Conservation (phyloP, 805 yeast genomes). For the Ascoidea rubescens region DNA sequence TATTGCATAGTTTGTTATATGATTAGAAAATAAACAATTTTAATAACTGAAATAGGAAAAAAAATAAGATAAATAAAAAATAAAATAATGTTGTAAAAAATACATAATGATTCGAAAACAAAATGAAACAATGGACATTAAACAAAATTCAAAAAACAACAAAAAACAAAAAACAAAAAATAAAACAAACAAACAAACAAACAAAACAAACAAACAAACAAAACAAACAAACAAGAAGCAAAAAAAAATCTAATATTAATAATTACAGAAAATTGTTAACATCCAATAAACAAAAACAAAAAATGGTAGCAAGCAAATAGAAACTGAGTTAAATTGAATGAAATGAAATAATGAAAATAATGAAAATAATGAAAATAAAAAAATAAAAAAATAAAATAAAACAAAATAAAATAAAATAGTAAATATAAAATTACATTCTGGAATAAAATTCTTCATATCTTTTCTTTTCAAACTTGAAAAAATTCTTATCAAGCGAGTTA, state of each 20-base stretch:
- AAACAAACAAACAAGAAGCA: not conserved
- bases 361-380: not conserved
- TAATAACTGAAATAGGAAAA: not conserved
- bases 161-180: not conserved
- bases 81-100: not conserved
- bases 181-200: not conserved
- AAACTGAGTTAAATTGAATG: not conserved
- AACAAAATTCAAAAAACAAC: not conserved
- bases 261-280: not conserved
- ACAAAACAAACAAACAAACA: not conserved
- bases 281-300: not conserved
- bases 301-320: not conserved
- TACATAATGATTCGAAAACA: not conserved
- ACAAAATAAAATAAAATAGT: no score
- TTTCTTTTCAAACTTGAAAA: slow-evolving; percentile 11
- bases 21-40: not conserved
- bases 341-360: not conserved
- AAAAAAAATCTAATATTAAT: not conserved
- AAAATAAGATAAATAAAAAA: not conserved
- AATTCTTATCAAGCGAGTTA: slow-evolving; percentile 11
- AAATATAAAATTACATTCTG: slow-evolving; percentile 4
- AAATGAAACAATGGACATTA: not conserved
- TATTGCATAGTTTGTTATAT: not conserved
- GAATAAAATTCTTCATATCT: slow-evolving; percentile 11
- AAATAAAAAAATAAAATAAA: no score